phyloP scores from a whole-genome alignment of 352 stramenopile species.

The Globisporangium orthogonon region DNA sequence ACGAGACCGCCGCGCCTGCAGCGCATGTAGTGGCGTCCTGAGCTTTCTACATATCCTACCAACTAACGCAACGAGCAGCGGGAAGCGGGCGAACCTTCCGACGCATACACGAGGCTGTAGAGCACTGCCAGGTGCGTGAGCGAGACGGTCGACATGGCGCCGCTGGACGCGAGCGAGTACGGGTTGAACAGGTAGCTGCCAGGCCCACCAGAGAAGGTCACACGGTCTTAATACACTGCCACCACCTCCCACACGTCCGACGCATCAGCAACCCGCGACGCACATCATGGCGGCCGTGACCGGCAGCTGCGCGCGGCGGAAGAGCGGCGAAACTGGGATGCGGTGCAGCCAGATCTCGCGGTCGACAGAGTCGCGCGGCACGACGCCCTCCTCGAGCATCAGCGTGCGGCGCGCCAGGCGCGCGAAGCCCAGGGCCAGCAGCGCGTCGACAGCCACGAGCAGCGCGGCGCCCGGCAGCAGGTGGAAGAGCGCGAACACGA shows the following conservation, averaged over 20 bases:
- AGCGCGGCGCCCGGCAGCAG: slow-evolving; percentile 16
- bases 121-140: slow-evolving; percentile 60
- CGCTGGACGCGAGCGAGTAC: slow-evolving; percentile 58
- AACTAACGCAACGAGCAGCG: too few species aligned
- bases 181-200: slow-evolving; percentile 68
- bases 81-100: slow-evolving; percentile 30
- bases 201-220: too few species aligned
- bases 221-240: neutral
- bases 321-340: slow-evolving; percentile 66
- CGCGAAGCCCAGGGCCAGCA: slow-evolving; percentile 51
- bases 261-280: slow-evolving; percentile 1
- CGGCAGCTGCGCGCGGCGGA: slow-evolving; percentile 37
- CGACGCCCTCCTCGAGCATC: slow-evolving; percentile 37
- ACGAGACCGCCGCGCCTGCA: slow-evolving; percentile 31
- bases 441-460: slow-evolving; percentile 48
- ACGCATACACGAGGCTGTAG: slow-evolving; percentile 65
- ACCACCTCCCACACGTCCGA: too few species aligned
- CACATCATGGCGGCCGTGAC: slow-evolving; percentile 48
- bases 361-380: slow-evolving; percentile 21
- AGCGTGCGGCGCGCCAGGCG: slow-evolving; percentile 43
- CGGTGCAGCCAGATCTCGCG: slow-evolving; percentile 65
- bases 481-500: slow-evolving; percentile 69
- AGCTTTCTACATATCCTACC: neutral
- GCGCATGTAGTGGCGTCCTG: neutral
- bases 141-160: slow-evolving; percentile 65